Percentiles rank a stretch among this genome's conserved stretches.
phyloP scores from a whole-genome alignment of 2,329 filamentous ascomycete species.

The Scedosporium aurantiacum region DNA sequence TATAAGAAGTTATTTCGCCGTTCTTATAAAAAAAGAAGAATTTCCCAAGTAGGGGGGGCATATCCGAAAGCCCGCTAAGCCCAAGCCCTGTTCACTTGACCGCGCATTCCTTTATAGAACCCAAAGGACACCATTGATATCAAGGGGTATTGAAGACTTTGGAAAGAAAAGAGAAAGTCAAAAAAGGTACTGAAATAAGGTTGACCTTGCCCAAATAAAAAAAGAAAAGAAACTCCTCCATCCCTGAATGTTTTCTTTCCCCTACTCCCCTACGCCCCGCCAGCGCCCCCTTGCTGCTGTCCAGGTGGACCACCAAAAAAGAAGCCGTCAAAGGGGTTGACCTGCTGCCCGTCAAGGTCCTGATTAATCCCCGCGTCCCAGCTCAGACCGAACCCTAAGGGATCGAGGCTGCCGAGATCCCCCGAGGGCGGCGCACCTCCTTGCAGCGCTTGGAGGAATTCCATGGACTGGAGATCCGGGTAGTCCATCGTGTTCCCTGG shows the following conservation, averaged over 20 bases:
- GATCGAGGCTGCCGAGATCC: constrained; percentile 43
- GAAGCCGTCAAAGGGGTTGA: constrained; percentile 62
- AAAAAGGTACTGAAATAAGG: background rate
- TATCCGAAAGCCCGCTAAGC: background rate
- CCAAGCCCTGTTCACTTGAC: background rate
- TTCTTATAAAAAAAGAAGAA: background rate
- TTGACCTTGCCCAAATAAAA: background rate
- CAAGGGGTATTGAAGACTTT: constrained; percentile 1
- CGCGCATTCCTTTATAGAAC: background rate
- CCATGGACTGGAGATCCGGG: constrained; percentile 40
- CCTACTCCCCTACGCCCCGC: constrained; percentile 9
- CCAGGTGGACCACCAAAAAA: constrained; percentile 51
- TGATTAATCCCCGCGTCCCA: constrained; percentile 55
- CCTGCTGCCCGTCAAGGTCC: constrained; percentile 45
- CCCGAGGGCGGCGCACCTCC: constrained; percentile 11
- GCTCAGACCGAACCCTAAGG: constrained; percentile 53
- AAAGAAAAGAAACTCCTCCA: background rate
- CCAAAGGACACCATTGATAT: background rate
- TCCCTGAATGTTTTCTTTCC: background rate
- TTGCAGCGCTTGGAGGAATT: constrained; percentile 38
- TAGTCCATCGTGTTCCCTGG: constrained; percentile 24
- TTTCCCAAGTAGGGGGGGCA: background rate
- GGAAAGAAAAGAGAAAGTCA: background rate
- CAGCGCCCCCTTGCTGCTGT: constrained; percentile 13
- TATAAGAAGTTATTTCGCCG: too few relatives aligned